phyloP scores from a whole-genome alignment of 345 rosid genomes.

The Zanthoxylum bungeanum region DNA sequence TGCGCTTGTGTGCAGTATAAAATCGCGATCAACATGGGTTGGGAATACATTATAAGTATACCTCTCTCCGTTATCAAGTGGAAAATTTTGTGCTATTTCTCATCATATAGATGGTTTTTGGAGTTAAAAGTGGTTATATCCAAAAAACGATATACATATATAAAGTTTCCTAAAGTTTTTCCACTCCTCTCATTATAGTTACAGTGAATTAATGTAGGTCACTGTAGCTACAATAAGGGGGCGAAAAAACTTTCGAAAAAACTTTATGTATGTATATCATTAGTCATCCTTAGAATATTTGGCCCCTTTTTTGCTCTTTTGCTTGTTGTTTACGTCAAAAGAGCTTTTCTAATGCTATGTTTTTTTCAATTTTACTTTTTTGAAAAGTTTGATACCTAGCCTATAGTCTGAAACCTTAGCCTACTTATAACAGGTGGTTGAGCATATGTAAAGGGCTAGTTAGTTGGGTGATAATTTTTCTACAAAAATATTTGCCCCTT shows the following conservation, averaged over 20 bases:
- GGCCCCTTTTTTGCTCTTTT: neutral
- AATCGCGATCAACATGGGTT: no score
- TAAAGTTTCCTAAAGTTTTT: no score
- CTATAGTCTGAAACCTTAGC: neutral
- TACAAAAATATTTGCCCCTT: neutral
- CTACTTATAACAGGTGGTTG: neutral
- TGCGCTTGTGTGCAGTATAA: no score
- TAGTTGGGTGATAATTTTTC: neutral
- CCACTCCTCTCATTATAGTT: no score
- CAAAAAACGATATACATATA: no score
- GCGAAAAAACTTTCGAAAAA: no score
- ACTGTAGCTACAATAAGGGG: no score
- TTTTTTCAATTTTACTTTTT: neutral
- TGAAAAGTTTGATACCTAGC: neutral
- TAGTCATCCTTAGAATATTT: neutral
- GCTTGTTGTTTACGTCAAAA: neutral
- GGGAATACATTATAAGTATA: slow-evolving; percentile 24
- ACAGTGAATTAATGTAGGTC: no score
- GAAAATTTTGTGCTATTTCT: slow-evolving; percentile 4
- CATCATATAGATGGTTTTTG: neutral
- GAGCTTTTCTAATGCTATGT: no score
- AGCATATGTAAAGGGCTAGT: neutral
- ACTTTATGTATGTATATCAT: no score
- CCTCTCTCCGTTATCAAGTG: slow-evolving; percentile 14
- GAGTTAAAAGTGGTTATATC: neutral